Evolutionary conservation across 805 yeast genomes (phyloP).

Genomic region (Lipomyces sp.): DNA sequence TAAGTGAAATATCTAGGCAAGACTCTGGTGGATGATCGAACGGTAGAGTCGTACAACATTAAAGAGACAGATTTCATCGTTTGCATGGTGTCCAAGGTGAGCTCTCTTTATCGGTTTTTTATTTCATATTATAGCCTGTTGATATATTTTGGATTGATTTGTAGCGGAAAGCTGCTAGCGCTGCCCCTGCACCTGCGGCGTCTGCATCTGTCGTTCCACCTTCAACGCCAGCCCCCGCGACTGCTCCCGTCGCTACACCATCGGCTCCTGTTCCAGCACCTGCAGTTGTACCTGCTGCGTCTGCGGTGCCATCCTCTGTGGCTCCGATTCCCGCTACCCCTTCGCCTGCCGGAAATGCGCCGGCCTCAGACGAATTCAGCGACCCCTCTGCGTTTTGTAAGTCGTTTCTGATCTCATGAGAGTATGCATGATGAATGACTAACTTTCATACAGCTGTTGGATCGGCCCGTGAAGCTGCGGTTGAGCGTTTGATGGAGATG

Average conservation of each 20-base stretch:
- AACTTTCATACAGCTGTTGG: constrained; percentile 54
- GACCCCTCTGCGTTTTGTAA: constrained; percentile 39
- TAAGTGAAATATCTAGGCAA: constrained; percentile 46
- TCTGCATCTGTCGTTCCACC: constrained; percentile 31
- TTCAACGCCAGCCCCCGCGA: constrained; percentile 9
- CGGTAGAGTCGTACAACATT: constrained; percentile 66
- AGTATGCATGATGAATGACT: no score
- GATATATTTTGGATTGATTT: neutral
- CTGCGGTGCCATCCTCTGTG: constrained; percentile 30
- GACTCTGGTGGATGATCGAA: constrained; percentile 78
- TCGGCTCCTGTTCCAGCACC: constrained; percentile 30
- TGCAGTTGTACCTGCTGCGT: constrained; percentile 23
- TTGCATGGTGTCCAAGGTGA: constrained; percentile 72
- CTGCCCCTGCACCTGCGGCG: constrained; percentile 20
- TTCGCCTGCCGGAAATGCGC: no score
- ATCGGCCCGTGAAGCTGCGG: constrained; percentile 68
- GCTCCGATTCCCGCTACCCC: constrained; percentile 26
- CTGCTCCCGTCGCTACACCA: constrained; percentile 21
- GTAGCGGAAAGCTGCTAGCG: constrained; percentile 18
- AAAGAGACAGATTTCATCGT: constrained; percentile 83
- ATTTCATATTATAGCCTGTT: neutral
- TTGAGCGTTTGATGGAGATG: constrained; percentile 87
- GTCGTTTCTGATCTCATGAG: constrained; percentile 31
- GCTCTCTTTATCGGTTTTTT: neutral
- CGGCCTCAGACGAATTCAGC: constrained; percentile 31